Conservation (phyloP, 1,284 basidiomycete species). For the Ceratobasidium sp. region DNA sequence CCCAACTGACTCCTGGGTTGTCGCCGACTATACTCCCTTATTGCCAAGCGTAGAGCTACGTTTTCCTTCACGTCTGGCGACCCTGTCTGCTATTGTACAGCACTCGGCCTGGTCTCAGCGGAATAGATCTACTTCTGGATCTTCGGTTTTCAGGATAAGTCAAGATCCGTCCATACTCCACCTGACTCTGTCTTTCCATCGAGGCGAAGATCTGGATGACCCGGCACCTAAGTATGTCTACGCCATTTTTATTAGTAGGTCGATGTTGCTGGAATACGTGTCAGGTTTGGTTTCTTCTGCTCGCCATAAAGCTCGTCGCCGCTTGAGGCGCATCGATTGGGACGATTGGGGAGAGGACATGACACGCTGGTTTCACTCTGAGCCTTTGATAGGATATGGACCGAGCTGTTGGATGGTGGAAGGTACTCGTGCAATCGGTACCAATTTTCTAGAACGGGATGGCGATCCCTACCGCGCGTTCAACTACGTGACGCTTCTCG, state of each 20-base stretch:
- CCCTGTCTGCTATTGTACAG: too few species aligned
- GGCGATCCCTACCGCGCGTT: too few species aligned
- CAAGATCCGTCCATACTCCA: not conserved
- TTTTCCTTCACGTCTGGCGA: not conserved
- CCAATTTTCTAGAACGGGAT: too few species aligned
- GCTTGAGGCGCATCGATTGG: not conserved
- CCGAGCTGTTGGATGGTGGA: too few species aligned
- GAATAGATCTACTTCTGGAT: not conserved
- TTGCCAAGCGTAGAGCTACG: not conserved
- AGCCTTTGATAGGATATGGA: not conserved
- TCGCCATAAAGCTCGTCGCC: too few species aligned
- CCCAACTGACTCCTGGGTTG: not conserved
- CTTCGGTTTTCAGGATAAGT: not conserved
- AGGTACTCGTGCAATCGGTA: too few species aligned
- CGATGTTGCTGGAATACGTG: not conserved
- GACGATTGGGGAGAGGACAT: constrained; percentile 19
- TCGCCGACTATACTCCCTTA: not conserved
- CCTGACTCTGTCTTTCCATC: not conserved
- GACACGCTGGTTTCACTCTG: constrained; percentile 30
- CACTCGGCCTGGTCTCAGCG: not conserved
- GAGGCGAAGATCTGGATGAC: too few species aligned
- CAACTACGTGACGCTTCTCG: too few species aligned
- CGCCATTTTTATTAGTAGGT: not conserved
- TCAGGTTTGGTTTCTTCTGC: not conserved
- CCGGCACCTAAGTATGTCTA: not conserved